Percentiles rank a stretch among this genome's conserved stretches.
Conservation (phyloP, 495 filamentous ascomycete species). For the Aspergillus biplanus region DNA sequence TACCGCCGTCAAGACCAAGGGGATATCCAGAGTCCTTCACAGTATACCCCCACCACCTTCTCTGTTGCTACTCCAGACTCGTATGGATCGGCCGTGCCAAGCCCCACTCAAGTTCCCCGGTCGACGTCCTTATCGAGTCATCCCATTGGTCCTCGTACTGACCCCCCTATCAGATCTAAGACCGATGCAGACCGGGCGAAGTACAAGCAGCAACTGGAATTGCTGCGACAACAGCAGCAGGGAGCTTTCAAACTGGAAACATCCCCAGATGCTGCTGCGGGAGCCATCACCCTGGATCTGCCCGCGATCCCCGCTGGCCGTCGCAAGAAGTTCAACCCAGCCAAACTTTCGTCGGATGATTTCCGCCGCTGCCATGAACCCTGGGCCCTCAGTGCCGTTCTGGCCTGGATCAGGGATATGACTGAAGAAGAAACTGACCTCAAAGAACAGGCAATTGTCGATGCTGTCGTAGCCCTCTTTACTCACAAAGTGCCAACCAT, state of each 20-base stretch:
- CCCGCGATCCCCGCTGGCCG: constrained; percentile 70
- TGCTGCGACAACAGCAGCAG: constrained; percentile 52
- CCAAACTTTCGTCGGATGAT: constrained; percentile 82
- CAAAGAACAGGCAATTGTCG: constrained; percentile 76
- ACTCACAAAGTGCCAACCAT: constrained; percentile 97
- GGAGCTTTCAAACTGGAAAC: constrained; percentile 48
- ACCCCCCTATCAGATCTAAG: constrained; percentile 85
- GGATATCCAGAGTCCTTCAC: constrained; percentile 36
- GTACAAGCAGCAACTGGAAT: constrained; percentile 62
- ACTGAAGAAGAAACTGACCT: constrained; percentile 84
- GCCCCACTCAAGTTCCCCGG: constrained; percentile 68
- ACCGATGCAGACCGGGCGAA: constrained; percentile 80
- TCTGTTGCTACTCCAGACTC: constrained; percentile 48
- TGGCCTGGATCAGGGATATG: constrained; percentile 84
- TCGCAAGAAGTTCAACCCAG: constrained; percentile 79
- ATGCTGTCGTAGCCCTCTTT: constrained; percentile 88
- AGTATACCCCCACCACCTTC: constrained; percentile 48
- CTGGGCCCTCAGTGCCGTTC: constrained; percentile 90
- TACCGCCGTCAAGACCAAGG: constrained; percentile 50
- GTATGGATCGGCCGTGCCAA: constrained; percentile 49
- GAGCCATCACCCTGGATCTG: constrained; percentile 64
- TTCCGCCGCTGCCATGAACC: constrained; percentile 87
- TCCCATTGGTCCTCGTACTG: constrained; percentile 76
- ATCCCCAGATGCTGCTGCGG: constrained; percentile 48
- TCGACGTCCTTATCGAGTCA: constrained; percentile 84